phyloP scores from a whole-genome alignment of 495 filamentous ascomycete species.

The Podospora pseudocomata region DNA sequence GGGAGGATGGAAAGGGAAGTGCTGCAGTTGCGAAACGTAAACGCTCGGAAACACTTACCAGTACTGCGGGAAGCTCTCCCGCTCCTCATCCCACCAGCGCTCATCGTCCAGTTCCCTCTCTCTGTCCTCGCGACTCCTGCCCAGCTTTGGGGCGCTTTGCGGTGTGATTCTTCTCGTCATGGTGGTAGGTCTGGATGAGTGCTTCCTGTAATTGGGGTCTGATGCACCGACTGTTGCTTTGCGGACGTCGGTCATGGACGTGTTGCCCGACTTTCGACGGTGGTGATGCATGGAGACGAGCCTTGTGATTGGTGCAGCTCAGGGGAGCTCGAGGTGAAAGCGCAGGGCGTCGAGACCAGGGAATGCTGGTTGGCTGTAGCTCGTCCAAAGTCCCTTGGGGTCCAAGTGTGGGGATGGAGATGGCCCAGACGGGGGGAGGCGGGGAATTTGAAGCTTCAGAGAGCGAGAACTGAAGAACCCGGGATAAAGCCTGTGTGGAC shows the following conservation, averaged over 20 bases:
- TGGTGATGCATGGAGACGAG: constrained; percentile 43
- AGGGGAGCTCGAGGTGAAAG: not conserved
- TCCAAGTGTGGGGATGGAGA: constrained; percentile 13
- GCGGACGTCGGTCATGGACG: constrained; percentile 48
- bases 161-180: constrained; percentile 40
- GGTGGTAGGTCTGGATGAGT: constrained; percentile 36
- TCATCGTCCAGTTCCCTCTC: constrained; percentile 46
- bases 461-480: constrained; percentile 8
- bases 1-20: constrained; percentile 35
- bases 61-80: constrained; percentile 50
- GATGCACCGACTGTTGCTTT: constrained; percentile 34
- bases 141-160: constrained; percentile 39
- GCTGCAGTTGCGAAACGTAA: constrained; percentile 22
- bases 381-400: constrained; percentile 7
- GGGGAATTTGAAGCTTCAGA: constrained; percentile 7
- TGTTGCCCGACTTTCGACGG: constrained; percentile 48
- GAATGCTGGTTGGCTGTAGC: constrained; percentile 20
- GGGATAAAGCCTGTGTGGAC: constrained; percentile 5
- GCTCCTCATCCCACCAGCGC: constrained; percentile 46
- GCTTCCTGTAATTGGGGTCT: constrained; percentile 30
- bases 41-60: constrained; percentile 39
- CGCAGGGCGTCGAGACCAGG: constrained; percentile 2
- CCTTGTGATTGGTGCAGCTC: constrained; percentile 28
- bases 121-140: constrained; percentile 42
- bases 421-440: not conserved